These are phyloP conservation scores for Aristolochia contorta DNA, from an alignment of 164 flowering plant genomes.

Conservation along the genomic window DNA sequence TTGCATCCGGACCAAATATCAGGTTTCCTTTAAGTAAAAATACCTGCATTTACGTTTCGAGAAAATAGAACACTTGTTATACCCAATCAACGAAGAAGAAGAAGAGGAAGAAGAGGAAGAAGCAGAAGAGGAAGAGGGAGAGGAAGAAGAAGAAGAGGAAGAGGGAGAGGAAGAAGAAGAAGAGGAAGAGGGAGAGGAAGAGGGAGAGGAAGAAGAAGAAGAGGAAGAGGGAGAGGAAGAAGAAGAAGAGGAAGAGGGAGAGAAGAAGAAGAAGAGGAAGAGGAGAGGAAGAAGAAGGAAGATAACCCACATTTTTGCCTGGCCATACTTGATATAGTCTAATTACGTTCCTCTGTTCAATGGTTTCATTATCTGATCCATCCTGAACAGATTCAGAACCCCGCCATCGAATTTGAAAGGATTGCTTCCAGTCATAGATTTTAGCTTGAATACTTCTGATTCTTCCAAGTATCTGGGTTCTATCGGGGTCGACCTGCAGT, in stretches of 20 bases:
- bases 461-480: no score
- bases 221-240: not conserved
- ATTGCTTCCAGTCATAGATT: no score
- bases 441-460: no score
- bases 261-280: not conserved
- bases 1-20: constrained; percentile 49
- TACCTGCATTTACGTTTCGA: constrained; percentile 19
- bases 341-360: not conserved
- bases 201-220: constrained; percentile 1
- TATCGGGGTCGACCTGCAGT: no score
- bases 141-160: not conserved
- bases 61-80: not conserved
- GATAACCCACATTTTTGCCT: constrained; percentile 32
- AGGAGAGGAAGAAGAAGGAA: not conserved
- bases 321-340: constrained; percentile 42
- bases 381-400: no score
- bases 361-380: not conserved
- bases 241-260: not conserved
- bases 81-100: not conserved
- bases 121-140: not conserved
- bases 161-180: not conserved
- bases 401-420: no score
- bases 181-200: no score
- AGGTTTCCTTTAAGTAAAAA: constrained; percentile 42
- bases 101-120: not conserved